These are phyloP conservation scores for Psidium friedrichsthalianum DNA, from an alignment of 345 rosid genomes.

Conservation along the genomic window DNA sequence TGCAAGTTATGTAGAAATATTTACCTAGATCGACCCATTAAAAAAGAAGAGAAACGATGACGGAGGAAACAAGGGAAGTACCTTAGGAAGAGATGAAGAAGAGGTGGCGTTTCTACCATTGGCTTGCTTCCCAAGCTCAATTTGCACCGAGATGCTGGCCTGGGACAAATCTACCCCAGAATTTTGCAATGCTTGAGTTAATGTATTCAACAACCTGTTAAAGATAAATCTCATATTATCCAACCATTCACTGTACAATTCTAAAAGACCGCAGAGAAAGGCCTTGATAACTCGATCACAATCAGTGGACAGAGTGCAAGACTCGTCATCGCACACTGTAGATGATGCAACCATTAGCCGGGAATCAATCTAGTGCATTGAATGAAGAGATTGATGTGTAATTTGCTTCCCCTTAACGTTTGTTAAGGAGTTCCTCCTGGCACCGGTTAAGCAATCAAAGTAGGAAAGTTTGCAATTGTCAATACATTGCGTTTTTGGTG, in stretches of 20 bases:
- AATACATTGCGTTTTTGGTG: neutral
- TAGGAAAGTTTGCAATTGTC: neutral
- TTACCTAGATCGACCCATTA: neutral
- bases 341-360: neutral
- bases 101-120: constrained; percentile 2
- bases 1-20: neutral
- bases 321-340: neutral
- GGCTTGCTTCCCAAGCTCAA: constrained; percentile 66
- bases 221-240: neutral
- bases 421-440: neutral
- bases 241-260: neutral
- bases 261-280: neutral
- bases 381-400: neutral
- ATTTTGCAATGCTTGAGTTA: constrained; percentile 69
- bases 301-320: neutral
- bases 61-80: neutral
- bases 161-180: constrained; percentile 86
- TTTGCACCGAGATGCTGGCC: constrained; percentile 83
- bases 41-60: neutral
- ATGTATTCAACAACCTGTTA: constrained; percentile 61
- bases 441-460: neutral
- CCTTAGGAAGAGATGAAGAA: constrained; percentile 21
- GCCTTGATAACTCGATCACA: neutral
- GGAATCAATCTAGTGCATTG: neutral
- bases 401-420: neutral